Conservation (phyloP, 345 rosid species). For the Sapria himalayana region DNA sequence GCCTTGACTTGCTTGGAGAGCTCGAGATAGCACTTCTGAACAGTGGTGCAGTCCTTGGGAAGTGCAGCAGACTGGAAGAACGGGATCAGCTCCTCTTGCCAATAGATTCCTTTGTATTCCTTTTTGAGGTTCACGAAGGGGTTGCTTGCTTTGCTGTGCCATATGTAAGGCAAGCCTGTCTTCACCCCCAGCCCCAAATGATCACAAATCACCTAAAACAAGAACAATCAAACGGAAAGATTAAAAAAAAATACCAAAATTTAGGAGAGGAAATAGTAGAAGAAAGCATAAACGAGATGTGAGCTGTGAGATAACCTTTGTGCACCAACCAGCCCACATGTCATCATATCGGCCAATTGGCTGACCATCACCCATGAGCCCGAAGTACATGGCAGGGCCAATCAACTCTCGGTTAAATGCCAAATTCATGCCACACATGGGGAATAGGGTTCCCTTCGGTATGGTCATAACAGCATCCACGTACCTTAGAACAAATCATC, state of each 20-base stretch:
- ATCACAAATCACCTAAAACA: constrained; percentile 50
- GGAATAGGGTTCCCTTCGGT: constrained; percentile 63
- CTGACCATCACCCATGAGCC: constrained; percentile 88
- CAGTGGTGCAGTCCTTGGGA: constrained; percentile 61
- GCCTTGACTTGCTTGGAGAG: constrained; percentile 62
- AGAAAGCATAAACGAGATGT: too few species aligned
- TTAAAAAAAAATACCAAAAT: too few species aligned
- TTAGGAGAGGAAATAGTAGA: neutral
- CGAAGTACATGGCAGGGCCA: constrained; percentile 79
- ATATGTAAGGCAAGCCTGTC: constrained; percentile 78
- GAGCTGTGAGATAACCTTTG: too few species aligned
- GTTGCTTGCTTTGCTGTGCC: constrained; percentile 91
- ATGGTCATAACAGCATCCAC: constrained; percentile 75
- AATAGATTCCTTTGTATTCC: constrained; percentile 84
- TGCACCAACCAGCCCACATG: constrained; percentile 96
- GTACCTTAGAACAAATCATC: constrained; percentile 19
- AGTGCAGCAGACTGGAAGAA: constrained; percentile 60
- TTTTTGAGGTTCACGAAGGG: constrained; percentile 78
- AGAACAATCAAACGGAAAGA: too few species aligned
- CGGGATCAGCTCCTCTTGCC: constrained; percentile 91
- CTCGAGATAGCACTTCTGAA: constrained; percentile 73
- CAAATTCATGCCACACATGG: constrained; percentile 92
- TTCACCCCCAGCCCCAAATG: constrained; percentile 74
- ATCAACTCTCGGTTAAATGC: constrained; percentile 58
- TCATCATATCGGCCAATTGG: constrained; percentile 76